phyloP scores from a whole-genome alignment of 2,329 filamentous ascomycete genomes.

The Penicillium fuscoglaucum region DNA sequence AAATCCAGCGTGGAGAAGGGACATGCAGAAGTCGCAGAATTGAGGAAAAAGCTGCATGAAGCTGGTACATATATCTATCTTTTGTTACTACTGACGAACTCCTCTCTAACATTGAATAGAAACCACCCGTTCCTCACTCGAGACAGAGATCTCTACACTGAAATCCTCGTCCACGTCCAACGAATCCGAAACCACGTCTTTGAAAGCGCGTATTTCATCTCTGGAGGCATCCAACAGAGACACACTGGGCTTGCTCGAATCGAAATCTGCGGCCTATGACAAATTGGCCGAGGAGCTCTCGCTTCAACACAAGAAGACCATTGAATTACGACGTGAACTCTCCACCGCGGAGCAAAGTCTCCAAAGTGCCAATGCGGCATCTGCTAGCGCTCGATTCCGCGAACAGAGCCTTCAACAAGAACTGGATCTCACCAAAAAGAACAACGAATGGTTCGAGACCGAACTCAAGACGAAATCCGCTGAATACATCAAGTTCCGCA shows the following conservation, averaged over 20 bases:
- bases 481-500: conserved; percentile 85
- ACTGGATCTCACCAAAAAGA: conserved; percentile 81
- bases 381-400: conserved; percentile 80
- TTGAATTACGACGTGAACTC: conserved; percentile 80
- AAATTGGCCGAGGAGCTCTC: conserved; percentile 82
- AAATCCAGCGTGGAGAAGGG: conserved; percentile 81
- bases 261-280: conserved; percentile 84
- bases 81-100: not conserved
- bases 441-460: conserved; percentile 88
- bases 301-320: conserved; percentile 82
- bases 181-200: conserved; percentile 68
- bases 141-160: conserved; percentile 77
- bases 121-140: conserved; percentile 69
- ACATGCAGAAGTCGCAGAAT: conserved; percentile 76
- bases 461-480: conserved; percentile 88
- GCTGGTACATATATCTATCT: conserved; percentile 61
- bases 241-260: conserved; percentile 82
- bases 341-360: conserved; percentile 78
- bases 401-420: conserved; percentile 90
- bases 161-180: conserved; percentile 69
- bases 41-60: conserved; percentile 76
- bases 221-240: conserved; percentile 92
- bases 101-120: conserved; percentile 55
- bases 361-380: conserved; percentile 76
- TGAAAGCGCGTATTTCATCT: conserved; percentile 79